Base-by-base conservation (phyloP, 495 filamentous ascomycete genomes). In the Aspergillus conjunctus region DNA sequence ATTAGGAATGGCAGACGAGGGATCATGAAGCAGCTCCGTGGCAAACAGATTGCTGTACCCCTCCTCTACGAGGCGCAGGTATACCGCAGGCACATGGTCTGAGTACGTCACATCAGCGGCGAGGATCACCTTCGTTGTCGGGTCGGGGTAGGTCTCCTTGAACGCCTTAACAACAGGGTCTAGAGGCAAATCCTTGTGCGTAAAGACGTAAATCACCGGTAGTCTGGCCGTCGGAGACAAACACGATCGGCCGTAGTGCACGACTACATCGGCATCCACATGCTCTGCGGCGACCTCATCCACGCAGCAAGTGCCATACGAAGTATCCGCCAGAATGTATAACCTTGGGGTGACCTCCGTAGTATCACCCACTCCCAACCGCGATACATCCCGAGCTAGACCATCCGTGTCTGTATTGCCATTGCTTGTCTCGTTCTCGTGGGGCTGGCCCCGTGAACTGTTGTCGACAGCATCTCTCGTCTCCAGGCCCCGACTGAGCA, bases 251-350 rank as follows among this genome's bases (percentile, higher is more conserved):
- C 94, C 94, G 67, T 98, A 99, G 71, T 99, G 94, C 17, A 99
- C 90, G 5, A 98, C 88, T 5, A 90, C 91, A 54, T 98, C 89
- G 7, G 94, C 93, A 67, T 91, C 81, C 31, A 90, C 88, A 72
- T 99, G 95, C 68, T 98, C 93, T 15, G 95, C 94, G 2, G 94
- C 95, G 48, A 98, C 88, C 73, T 99, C 94, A 62, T 99, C 94
- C 51, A 97, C 92, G 70, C 94, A 99, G 77, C 94, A 99, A 5
- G 93, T 85, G 46, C 94, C 93, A 73, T 98, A 99, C 2, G 93
- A 97, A 9, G 94, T 98, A 71, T 99, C 94, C 33, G 89, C 94
- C 41, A 99, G 81, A 61, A 99, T 95, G 65, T 87, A 94, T 26
- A 97, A 79, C 62, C 82, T 85, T 43, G 80, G 78, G 22, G 79